Conservation (phyloP, 805 yeast species). For the Teunomyces tritomae region DNA sequence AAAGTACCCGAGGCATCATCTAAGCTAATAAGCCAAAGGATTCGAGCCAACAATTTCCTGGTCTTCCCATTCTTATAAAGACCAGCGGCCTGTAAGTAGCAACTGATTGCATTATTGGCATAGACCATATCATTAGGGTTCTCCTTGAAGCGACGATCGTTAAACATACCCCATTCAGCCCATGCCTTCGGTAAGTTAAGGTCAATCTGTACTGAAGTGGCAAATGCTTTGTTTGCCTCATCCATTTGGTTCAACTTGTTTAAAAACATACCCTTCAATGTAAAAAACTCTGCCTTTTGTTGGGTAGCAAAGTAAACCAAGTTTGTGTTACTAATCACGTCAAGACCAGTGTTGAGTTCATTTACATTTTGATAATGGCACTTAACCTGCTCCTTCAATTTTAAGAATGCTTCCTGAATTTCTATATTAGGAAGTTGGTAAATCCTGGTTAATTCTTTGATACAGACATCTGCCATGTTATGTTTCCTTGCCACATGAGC, state of each 20-base stretch:
- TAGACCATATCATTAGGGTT: slow-evolving; percentile 74
- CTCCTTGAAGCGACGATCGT: slow-evolving; percentile 83
- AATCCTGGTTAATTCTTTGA: slow-evolving; percentile 86
- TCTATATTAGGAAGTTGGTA: slow-evolving; percentile 96
- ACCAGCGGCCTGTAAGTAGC: slow-evolving; percentile 97
- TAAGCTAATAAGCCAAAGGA: slow-evolving; percentile 88
- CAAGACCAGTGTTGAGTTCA: slow-evolving; percentile 91
- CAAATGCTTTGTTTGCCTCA: slow-evolving; percentile 96
- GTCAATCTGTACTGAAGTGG: slow-evolving; percentile 96
- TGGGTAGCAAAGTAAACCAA: slow-evolving; percentile 94
- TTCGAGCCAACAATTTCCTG: slow-evolving; percentile 80
- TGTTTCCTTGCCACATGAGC: slow-evolving; percentile 98
- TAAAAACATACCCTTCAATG: slow-evolving; percentile 96
- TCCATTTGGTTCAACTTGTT: slow-evolving; percentile 87
- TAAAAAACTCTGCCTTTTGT: slow-evolving; percentile 97
- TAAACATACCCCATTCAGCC: slow-evolving; percentile 99
- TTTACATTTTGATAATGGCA: slow-evolving; percentile 92
- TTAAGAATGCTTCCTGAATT: slow-evolving; percentile 95
- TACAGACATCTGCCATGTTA: slow-evolving; percentile 94
- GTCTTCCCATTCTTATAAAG: slow-evolving; percentile 90
- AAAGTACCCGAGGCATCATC: slow-evolving; percentile 83
- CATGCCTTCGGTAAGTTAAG: slow-evolving; percentile 94
- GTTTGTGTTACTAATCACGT: slow-evolving; percentile 94
- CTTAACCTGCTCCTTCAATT: slow-evolving; percentile 94
- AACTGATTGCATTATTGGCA: slow-evolving; percentile 92